Evolutionary conservation across 805 yeast genomes (phyloP), one percentile per base, ranked within the genome.

Genomic region (Scheffersomyces lignosus): DNA sequence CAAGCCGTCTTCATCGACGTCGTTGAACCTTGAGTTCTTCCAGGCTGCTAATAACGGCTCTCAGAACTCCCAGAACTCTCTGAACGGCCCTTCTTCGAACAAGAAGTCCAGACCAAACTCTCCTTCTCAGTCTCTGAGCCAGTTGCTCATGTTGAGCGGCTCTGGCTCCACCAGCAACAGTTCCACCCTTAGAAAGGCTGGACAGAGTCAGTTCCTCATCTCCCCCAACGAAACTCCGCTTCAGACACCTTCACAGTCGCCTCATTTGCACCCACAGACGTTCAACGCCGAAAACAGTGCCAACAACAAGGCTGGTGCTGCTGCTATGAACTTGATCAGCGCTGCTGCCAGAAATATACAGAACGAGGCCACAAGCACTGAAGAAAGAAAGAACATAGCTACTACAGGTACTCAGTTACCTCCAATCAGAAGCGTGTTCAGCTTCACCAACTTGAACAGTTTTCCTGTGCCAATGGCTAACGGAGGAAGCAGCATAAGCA

Each of bases 71-170:
- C n/a, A n/a, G n/a, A 20, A 20, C 10, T 20, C 24, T 7, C 24
- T 7, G 24, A 20, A 20, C 10, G 24, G 24, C 18, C 40, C 27
- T 15, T 31, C 20, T 8, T 18, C 36, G 35, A 31, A 38, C 20
- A 73, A 71, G 54, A 70, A 66, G 48, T 70, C 76, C 12, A 56
- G 78, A 43, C 78, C 78, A 20, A 71, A 62, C 49, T 71, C 77
- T 8, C 79, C 79, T 15, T 55, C 50, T 3, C 49, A 34, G 27
- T 29, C 51, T 3, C 29, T 22, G 5, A 34, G 34, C 12, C 41
- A 30, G 17, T 27, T 43, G 18, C 17, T 17, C 12, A 14, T 24
- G 26, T 12, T 22, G 20, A 20, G 38, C 26, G 15, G 29, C 10
- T 20, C 24, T 10, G 10, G 7, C 9, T 16, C 30, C 29, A 26